Conservation (phyloP, 2,329 filamentous ascomycete species). For the Cercospora sesami region DNA sequence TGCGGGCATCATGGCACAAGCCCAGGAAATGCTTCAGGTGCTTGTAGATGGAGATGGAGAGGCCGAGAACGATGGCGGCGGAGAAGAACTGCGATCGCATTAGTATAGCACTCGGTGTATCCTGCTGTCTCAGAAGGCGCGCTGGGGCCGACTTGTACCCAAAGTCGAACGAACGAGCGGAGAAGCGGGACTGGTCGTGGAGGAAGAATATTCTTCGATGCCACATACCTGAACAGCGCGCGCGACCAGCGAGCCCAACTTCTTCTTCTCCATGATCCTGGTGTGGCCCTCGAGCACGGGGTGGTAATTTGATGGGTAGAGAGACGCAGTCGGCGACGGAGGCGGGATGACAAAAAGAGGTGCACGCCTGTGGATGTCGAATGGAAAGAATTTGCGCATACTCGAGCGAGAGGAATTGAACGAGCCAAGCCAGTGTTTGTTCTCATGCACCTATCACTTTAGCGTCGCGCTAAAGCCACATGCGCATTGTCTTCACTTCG, state of each 20-base stretch:
- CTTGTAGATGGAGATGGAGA: conserved; percentile 9
- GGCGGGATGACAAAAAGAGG: no score
- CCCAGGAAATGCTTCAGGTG: not conserved
- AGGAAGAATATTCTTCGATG: no score
- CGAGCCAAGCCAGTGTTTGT: not conserved
- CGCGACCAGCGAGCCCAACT: not conserved
- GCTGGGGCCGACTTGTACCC: no score
- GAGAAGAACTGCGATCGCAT: conserved; percentile 7
- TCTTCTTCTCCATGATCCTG: not conserved
- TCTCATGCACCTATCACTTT: not conserved
- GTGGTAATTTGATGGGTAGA: no score
- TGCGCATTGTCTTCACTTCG: not conserved
- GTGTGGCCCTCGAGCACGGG: not conserved
- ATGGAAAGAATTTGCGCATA: not conserved
- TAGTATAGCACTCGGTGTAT: no score
- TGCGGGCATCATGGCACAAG: not conserved
- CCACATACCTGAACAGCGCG: not conserved
- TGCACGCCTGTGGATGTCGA: not conserved
- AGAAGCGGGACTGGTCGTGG: no score
- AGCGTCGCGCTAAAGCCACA: not conserved
- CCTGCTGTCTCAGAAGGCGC: not conserved
- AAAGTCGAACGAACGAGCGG: no score
- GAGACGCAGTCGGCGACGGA: not conserved
- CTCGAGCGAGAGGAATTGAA: not conserved
- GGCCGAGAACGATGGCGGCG: conserved; percentile 18